phyloP scores from a whole-genome alignment of 805 yeast genomes.

The Kuraishia floccosa region DNA sequence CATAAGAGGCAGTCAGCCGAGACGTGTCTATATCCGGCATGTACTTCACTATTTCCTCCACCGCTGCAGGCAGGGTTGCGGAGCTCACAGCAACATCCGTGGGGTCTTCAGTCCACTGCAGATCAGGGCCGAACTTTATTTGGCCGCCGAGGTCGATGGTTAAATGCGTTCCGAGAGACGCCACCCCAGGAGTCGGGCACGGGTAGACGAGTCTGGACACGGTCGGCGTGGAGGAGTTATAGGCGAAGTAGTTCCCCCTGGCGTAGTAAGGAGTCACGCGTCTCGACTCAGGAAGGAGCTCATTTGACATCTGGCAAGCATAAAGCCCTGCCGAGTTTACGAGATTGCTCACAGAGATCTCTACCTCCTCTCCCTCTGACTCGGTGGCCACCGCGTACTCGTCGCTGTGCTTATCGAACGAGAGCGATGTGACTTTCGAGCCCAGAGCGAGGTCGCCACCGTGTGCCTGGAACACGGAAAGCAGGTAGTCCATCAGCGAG shows the following conservation, averaged over 20 bases:
- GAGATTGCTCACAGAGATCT: constrained; percentile 41
- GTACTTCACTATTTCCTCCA: constrained; percentile 45
- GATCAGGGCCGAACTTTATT: constrained; percentile 78
- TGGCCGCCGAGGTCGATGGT: constrained; percentile 77
- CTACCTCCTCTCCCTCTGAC: constrained; percentile 13
- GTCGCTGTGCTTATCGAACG: constrained; percentile 11
- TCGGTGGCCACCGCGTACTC: constrained; percentile 18
- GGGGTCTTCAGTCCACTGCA: constrained; percentile 60
- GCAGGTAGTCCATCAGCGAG: constrained; percentile 50
- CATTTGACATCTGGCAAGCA: constrained; percentile 62
- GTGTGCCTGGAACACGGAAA: constrained; percentile 39
- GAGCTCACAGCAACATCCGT: constrained; percentile 36
- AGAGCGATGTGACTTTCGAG: constrained; percentile 39
- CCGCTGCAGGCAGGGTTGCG: constrained; percentile 41
- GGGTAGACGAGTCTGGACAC: constrained; percentile 63
- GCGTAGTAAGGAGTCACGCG: constrained; percentile 57
- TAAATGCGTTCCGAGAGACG: constrained; percentile 82
- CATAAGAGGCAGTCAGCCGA: constrained; percentile 54
- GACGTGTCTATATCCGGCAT: constrained; percentile 44
- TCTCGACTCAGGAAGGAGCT: constrained; percentile 53
- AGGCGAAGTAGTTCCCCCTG: constrained; percentile 74
- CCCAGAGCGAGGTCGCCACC: constrained; percentile 58
- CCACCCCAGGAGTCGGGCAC: constrained; percentile 55
- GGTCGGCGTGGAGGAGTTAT: constrained; percentile 33
- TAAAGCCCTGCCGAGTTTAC: constrained; percentile 74